Evolutionary conservation across 805 yeast species (phyloP).

Genomic region (Teunomyces tritomae): DNA sequence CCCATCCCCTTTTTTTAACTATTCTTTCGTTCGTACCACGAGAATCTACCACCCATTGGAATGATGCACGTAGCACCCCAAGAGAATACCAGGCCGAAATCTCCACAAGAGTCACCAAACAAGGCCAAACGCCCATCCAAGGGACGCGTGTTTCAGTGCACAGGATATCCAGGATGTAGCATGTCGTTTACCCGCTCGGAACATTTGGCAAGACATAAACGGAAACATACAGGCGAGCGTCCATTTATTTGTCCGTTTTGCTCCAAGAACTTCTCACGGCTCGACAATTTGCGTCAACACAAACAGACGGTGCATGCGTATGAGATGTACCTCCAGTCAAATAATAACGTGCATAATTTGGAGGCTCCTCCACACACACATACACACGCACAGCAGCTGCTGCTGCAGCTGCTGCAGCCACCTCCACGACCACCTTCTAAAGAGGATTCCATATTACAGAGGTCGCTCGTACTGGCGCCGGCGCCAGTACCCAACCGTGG

Average conservation of each 20-base stretch:
- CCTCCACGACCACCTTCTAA: constrained; percentile 10
- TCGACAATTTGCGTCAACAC: constrained; percentile 89
- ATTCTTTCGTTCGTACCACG: background rate
- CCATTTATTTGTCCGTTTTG: constrained; percentile 89
- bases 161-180: constrained; percentile 80
- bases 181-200: constrained; percentile 92
- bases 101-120: constrained; percentile 2
- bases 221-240: constrained; percentile 93
- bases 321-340: constrained; percentile 21
- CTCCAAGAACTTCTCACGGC: constrained; percentile 70
- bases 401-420: background rate
- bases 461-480: constrained; percentile 1
- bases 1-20: background rate
- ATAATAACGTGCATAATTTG: background rate
- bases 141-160: constrained; percentile 75
- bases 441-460: background rate
- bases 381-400: no score
- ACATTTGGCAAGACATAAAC: constrained; percentile 86
- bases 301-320: constrained; percentile 66
- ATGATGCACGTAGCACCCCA: constrained; percentile 1
- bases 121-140: constrained; percentile 39
- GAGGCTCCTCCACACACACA: background rate
- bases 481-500: background rate
- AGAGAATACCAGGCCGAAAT: background rate
- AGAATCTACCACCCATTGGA: background rate